These are phyloP conservation scores for Mytilinidion resinicola DNA, from an alignment of 495 filamentous ascomycete genomes.

Conservation along the genomic window DNA sequence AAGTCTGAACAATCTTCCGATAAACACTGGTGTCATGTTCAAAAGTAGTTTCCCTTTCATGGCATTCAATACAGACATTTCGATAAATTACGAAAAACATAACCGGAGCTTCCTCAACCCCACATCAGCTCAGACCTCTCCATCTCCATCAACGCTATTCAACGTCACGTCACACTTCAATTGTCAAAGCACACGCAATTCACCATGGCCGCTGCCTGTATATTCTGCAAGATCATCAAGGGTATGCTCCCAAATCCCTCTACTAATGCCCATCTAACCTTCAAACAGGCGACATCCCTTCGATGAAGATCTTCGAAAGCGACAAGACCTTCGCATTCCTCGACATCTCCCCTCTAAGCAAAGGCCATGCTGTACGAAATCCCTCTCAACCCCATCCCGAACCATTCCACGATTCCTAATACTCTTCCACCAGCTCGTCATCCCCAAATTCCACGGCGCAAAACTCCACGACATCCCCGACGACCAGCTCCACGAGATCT, in stretches of 20 bases:
- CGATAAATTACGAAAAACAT: background rate
- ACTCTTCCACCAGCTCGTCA: slow-evolving; percentile 64
- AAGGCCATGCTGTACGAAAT: slow-evolving; percentile 54
- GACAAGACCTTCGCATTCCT: slow-evolving; percentile 94
- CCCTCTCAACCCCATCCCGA: background rate
- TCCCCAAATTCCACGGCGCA: slow-evolving; percentile 90
- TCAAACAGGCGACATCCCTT: slow-evolving; percentile 77
- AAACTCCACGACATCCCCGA: slow-evolving; percentile 94
- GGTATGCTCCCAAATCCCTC: slow-evolving; percentile 43
- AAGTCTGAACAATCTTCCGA: no score
- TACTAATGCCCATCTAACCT: background rate
- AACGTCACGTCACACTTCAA: background rate
- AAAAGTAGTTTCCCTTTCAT: background rate
- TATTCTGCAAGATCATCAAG: slow-evolving; percentile 99
- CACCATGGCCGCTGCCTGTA: slow-evolving; percentile 57
- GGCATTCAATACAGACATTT: background rate
- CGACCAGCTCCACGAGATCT: slow-evolving; percentile 72
- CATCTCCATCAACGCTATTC: background rate
- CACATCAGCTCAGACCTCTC: background rate
- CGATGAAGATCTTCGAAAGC: slow-evolving; percentile 88
- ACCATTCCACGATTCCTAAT: background rate
- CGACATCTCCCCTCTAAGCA: slow-evolving; percentile 83
- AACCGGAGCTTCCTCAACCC: background rate
- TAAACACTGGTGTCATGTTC: background rate
- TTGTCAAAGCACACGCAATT: background rate